Evolutionary conservation across 805 yeast genomes (phyloP), one percentile per base, ranked within the genome.

Genomic region (Pichia thaimueangensis): DNA sequence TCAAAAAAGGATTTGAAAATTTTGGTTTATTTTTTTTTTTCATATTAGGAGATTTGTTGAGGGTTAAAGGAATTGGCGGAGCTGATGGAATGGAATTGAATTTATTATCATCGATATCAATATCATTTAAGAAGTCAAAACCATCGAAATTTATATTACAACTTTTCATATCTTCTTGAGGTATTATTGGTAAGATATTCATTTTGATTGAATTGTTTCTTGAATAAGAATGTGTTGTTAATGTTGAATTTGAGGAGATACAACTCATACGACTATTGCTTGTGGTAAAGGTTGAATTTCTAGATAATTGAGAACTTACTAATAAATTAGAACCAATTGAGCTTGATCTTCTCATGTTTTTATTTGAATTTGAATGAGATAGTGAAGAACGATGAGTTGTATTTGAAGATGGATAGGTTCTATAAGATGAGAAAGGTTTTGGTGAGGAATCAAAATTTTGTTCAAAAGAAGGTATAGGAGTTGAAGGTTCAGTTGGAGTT

Each of bases 371-470:
- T n/a, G 37, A 23, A 15, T 25, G 20, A 8, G 19, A 21, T 22
- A 24, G 15, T 7, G 10, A 16, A 10, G 16, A n/a, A n/a, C n/a
- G n/a, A n/a, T n/a, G n/a, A n/a, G n/a, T n/a, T n/a, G 30, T 22
- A 12, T 15, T 10, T 7, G 48, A 48, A 1, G 59, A 47, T 22
- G 64, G 63, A 5, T 56, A 49, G 3, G 65, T 61, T 45, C 63
- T 54, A 45, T 54, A 61, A 17, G 64, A 57, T 8, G 64, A 58
- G 32, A 53, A 48, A 2, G 62, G 62, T 39, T 50, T 54, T n/a
- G n/a, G n/a, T n/a, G n/a, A n/a, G n/a, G n/a, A n/a, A n/a, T n/a
- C n/a, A n/a, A n/a, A n/a, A n/a, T n/a, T n/a, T n/a, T n/a, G n/a
- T n/a, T n/a, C n/a, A n/a, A n/a, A n/a, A n/a, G n/a, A n/a, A n/a